These are phyloP conservation scores for Mitragyna speciosa DNA, from an alignment of 257 asterid genomes.

Conservation along the genomic window DNA sequence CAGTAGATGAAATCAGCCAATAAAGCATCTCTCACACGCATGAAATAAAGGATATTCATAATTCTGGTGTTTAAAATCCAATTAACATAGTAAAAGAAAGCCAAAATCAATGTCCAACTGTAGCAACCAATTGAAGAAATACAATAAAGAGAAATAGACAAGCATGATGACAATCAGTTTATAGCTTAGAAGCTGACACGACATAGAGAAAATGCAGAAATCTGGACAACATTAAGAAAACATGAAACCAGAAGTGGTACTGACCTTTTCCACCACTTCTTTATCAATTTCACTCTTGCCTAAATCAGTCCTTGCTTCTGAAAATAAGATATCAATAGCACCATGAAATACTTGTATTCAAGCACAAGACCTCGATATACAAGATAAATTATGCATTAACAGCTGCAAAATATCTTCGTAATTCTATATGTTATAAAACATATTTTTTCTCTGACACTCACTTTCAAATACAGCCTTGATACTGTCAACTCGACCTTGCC, in stretches of 20 bases:
- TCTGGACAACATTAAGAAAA: background rate
- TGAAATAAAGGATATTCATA: background rate
- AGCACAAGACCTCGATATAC: background rate
- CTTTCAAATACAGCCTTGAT: constrained; percentile 85
- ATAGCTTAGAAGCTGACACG: background rate
- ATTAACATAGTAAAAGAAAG: too few species aligned
- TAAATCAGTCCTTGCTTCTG: constrained; percentile 77
- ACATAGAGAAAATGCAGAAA: background rate
- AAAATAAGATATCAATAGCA: constrained; percentile 24
- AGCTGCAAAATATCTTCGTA: background rate
- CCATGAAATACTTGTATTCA: background rate
- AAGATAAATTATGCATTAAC: background rate
- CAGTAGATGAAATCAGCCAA: background rate
- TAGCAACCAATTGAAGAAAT: background rate
- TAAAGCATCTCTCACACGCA: background rate
- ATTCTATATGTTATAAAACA: too few species aligned
- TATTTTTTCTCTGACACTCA: constrained; percentile 24
- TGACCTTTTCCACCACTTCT: constrained; percentile 84
- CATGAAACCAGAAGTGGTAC: constrained; percentile 16
- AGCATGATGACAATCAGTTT: background rate
- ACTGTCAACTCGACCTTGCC: constrained; percentile 92
- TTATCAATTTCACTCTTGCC: constrained; percentile 59
- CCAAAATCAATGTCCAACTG: too few species aligned
- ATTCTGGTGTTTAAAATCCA: background rate
- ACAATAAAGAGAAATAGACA: background rate